Conservation (phyloP, 2,329 filamentous ascomycete species). For the Phyllosticta ampelicida region DNA sequence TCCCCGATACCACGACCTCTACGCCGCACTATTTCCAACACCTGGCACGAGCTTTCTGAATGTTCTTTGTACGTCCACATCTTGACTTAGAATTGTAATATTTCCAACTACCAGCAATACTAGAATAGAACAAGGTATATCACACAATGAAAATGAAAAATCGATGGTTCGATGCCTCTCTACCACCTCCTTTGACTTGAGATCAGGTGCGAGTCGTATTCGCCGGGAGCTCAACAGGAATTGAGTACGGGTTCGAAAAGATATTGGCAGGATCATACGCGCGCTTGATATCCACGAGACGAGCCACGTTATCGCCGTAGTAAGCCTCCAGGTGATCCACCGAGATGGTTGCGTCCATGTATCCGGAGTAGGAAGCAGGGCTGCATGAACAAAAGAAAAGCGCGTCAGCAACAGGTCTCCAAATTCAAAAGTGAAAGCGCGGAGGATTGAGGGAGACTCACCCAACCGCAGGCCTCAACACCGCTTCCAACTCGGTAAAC, state of each 20-base stretch:
- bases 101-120: too few relatives aligned
- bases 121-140: too few relatives aligned
- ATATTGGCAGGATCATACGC: conserved; percentile 1
- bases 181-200: too few relatives aligned
- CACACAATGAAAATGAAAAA: too few relatives aligned
- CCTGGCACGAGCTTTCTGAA: too few relatives aligned
- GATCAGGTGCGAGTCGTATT: neutral
- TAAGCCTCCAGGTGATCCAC: conserved; percentile 18
- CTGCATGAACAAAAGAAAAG: neutral
- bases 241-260: neutral
- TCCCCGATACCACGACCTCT: too few relatives aligned
- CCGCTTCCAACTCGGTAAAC: conserved; percentile 12
- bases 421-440: neutral
- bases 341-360: neutral
- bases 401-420: neutral
- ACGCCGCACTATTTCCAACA: too few relatives aligned
- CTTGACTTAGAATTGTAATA: too few relatives aligned
- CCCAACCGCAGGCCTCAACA: conserved; percentile 8
- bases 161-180: too few relatives aligned
- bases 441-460: neutral
- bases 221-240: neutral
- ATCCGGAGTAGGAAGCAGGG: neutral
- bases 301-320: conserved; percentile 11
- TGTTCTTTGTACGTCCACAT: too few relatives aligned
- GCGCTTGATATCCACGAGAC: neutral